Conservation (phyloP, 108 stramenopile species). For the Nitzschia sp. region DNA sequence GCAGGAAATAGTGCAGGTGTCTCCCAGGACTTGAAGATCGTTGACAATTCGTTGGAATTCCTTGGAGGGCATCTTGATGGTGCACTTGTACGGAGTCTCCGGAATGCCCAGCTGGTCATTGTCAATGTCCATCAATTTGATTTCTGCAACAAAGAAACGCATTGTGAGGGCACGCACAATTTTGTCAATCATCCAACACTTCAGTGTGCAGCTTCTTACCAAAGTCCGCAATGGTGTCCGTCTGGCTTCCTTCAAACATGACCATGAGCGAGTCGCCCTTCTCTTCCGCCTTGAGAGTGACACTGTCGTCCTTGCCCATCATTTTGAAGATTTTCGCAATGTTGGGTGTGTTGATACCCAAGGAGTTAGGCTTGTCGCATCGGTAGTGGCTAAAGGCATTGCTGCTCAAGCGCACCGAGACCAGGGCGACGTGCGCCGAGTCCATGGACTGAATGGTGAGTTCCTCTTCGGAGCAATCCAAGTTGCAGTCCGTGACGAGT, state of each 20-base stretch:
- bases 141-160: too few relatives aligned
- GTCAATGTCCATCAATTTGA: slow-evolving; percentile 99
- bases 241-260: slow-evolving; percentile 89
- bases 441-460: slow-evolving; percentile 99
- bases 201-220: slow-evolving; percentile 67
- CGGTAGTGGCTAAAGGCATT: slow-evolving; percentile 96
- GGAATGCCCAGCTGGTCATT: slow-evolving; percentile 97
- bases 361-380: slow-evolving; percentile 89
- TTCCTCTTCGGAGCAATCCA: slow-evolving; percentile 86
- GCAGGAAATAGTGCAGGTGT: slow-evolving; percentile 94
- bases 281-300: slow-evolving; percentile 98
- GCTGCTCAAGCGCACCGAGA: slow-evolving; percentile 75
- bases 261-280: slow-evolving; percentile 85
- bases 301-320: slow-evolving; percentile 92
- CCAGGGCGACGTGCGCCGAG: slow-evolving; percentile 96
- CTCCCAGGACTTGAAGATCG: slow-evolving; percentile 96
- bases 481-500: slow-evolving; percentile 95
- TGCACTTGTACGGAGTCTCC: slow-evolving; percentile 98
- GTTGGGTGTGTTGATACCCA: slow-evolving; percentile 95
- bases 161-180: neutral
- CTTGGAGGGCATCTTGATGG: slow-evolving; percentile 90
- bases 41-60: slow-evolving; percentile 99
- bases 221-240: slow-evolving; percentile 94
- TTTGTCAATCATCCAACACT: too few relatives aligned
- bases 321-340: slow-evolving; percentile 99